A percentile compares a stretch with the other conserved stretches of the same genome.
These are phyloP conservation scores for Geoglossum cookeanum DNA, from an alignment of 2,329 filamentous ascomycete species.

Conservation along the genomic window DNA sequence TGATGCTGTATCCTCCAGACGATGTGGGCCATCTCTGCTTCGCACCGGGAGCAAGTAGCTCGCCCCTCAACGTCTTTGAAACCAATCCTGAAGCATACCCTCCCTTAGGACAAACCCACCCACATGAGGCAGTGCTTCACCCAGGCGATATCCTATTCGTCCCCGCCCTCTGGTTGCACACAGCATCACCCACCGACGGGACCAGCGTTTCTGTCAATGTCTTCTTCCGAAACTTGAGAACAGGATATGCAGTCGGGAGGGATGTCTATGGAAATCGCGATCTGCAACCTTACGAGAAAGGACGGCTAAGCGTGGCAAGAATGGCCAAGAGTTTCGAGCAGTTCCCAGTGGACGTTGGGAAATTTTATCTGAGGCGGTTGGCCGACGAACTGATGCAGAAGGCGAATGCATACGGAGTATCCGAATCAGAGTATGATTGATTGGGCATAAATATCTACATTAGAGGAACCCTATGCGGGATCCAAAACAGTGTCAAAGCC, in stretches of 20 bases:
- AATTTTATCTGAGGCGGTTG: slow-evolving; percentile 57
- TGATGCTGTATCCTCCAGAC: slow-evolving; percentile 59
- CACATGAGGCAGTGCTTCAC: slow-evolving; percentile 44
- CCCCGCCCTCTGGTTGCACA: slow-evolving; percentile 70
- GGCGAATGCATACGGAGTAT: neutral
- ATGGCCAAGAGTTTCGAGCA: slow-evolving; percentile 45
- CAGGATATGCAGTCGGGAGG: slow-evolving; percentile 50
- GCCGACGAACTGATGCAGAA: slow-evolving; percentile 39
- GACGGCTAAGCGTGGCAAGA: slow-evolving; percentile 49
- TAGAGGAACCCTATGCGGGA: too few species aligned
- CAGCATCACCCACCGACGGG: slow-evolving; percentile 36
- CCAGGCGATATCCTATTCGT: slow-evolving; percentile 66
- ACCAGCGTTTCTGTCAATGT: slow-evolving; percentile 70
- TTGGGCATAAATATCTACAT: neutral
- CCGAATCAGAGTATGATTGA: neutral
- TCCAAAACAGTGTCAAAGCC: too few species aligned
- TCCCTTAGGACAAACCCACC: slow-evolving; percentile 31
- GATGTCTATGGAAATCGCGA: slow-evolving; percentile 85
- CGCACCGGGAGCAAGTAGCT: slow-evolving; percentile 61
- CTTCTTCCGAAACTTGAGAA: slow-evolving; percentile 58
- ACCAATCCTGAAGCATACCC: slow-evolving; percentile 8
- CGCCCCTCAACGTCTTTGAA: slow-evolving; percentile 51
- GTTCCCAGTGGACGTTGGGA: slow-evolving; percentile 44
- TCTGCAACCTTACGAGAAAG: slow-evolving; percentile 66
- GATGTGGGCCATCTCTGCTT: slow-evolving; percentile 54